Evolutionary conservation across 768 basidiomycete genomes (phyloP).

Genomic region (Auriscalpium orientale): DNA sequence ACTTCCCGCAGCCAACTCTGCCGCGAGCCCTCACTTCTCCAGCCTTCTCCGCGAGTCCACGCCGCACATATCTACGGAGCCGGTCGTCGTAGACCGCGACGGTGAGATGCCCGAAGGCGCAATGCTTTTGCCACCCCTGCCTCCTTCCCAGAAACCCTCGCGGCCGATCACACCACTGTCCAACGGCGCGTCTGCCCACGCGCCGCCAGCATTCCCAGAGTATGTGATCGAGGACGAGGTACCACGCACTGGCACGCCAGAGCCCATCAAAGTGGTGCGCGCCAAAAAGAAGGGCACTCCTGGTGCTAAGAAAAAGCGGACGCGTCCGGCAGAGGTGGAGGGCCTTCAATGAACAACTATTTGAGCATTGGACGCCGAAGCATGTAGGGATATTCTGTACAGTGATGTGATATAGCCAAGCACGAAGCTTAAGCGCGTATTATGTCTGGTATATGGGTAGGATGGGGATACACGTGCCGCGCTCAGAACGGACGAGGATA

Average conservation of each 20-base stretch:
- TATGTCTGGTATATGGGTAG: not conserved
- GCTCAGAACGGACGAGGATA: conserved; percentile 3
- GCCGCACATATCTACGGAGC: conserved; percentile 1
- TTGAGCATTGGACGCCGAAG: not conserved
- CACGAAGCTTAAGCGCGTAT: not conserved
- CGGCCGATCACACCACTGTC: conserved; percentile 15
- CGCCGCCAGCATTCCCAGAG: conserved; percentile 37
- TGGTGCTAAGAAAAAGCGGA: conserved; percentile 64
- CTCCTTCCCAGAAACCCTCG: conserved; percentile 4
- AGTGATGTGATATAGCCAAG: not conserved
- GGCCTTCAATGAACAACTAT: not conserved
- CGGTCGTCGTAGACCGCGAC: conserved; percentile 11
- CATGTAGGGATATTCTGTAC: conserved; percentile 11
- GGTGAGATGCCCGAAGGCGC: conserved; percentile 16
- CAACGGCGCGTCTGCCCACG: conserved; percentile 1
- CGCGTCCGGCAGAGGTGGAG: conserved; percentile 20
- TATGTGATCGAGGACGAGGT: conserved; percentile 48
- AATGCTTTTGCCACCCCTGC: not conserved
- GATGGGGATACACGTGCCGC: conserved; percentile 2
- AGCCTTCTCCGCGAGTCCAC: conserved; percentile 10
- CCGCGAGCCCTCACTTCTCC: not conserved
- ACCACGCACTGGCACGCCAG: conserved; percentile 47
- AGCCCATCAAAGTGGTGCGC: conserved; percentile 70
- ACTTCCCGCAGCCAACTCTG: conserved; percentile 23
- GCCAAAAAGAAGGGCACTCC: conserved; percentile 57